Conservation (phyloP, 371 early-diverging fungal genomes). For the Gilbertella persicaria region DNA sequence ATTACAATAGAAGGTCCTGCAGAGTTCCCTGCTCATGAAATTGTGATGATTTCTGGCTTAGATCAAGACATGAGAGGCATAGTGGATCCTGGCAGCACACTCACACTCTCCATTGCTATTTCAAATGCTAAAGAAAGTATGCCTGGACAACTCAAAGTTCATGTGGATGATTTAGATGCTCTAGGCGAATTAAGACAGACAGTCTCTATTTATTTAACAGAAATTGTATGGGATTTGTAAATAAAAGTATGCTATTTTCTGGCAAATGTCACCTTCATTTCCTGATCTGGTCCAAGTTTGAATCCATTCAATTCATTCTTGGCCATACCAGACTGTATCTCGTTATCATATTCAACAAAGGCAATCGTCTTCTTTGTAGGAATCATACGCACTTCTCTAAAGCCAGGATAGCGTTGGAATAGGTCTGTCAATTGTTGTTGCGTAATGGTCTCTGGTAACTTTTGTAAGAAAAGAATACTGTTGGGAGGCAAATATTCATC, state of each 20-base stretch:
- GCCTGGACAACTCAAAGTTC: constrained; percentile 81
- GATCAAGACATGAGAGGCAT: constrained; percentile 54
- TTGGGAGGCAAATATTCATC: constrained; percentile 82
- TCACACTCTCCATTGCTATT: constrained; percentile 61
- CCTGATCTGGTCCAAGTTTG: constrained; percentile 68
- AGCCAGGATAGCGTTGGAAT: constrained; percentile 80
- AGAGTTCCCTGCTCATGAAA: constrained; percentile 69
- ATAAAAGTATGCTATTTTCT: constrained; percentile 48
- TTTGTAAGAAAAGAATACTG: constrained; percentile 89
- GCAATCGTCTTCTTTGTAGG: constrained; percentile 87
- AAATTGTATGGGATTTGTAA: constrained; percentile 52
- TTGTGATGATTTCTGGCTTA: constrained; percentile 58
- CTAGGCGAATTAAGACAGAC: constrained; percentile 64
- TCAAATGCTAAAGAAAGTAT: constrained; percentile 65
- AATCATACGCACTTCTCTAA: constrained; percentile 88
- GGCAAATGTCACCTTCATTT: constrained; percentile 85
- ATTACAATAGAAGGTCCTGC: constrained; percentile 73
- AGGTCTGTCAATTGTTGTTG: constrained; percentile 63
- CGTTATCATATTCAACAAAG: constrained; percentile 93
- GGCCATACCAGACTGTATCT: constrained; percentile 77
- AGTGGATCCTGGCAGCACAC: constrained; percentile 60
- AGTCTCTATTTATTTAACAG: constrained; percentile 67
- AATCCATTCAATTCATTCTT: constrained; percentile 78
- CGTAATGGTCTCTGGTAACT: constrained; percentile 78
- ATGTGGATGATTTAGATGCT: constrained; percentile 74